Evolutionary conservation across 192 early-diverging fungal species (phyloP), one percentile per base, ranked within the genome.

Genomic region (Coemansia sp.): DNA sequence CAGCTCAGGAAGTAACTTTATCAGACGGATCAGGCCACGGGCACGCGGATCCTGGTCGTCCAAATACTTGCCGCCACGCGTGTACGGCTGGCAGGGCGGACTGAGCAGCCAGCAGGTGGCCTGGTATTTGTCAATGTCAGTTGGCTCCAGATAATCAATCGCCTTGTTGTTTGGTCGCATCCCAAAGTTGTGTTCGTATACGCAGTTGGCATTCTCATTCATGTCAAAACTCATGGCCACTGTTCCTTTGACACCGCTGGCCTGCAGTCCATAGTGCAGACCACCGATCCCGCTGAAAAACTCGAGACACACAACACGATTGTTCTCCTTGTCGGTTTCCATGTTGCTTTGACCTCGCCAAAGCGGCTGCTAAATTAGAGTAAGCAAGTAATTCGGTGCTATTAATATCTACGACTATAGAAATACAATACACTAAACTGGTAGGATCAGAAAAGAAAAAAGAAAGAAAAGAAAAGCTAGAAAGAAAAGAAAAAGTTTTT

Each of bases 21-120:
- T 36, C 5, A 81, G 68, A 32, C 73, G 78, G 26, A 81, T 72
- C 39, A 81, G 61, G 2, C 78, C 78, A 32, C 78, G 66, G 0
- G 78, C 78, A 0, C 78, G 73, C 5, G 67, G 61, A 41, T 81
- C 78, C 26, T 76, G 67, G 68, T 88, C 84, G 64, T 96, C 93
- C 64, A 92, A 73, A 49, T 82, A 61, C 54, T 93, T 94, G 18
- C 95, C 94, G 19, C 90, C 93, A 12, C 85, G 82, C 0, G 90
- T 92, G 62, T 91, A 90, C 2, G 88, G 87, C 83, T 98, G 96
- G 64, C 96, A 98, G 0, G 96, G 96, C 32, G 96, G 96, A 62
- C 91, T 93, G 56, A 96, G 82, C 9, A 98, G 82, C 96, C 96
- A 96, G 56, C 89, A 90, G 70, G 91, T 86, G 1, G 91, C 91